A percentile compares a stretch with the other conserved stretches of the same genome.
phyloP scores from a whole-genome alignment of 495 filamentous ascomycete species.

The Penicillium subrubescens region DNA sequence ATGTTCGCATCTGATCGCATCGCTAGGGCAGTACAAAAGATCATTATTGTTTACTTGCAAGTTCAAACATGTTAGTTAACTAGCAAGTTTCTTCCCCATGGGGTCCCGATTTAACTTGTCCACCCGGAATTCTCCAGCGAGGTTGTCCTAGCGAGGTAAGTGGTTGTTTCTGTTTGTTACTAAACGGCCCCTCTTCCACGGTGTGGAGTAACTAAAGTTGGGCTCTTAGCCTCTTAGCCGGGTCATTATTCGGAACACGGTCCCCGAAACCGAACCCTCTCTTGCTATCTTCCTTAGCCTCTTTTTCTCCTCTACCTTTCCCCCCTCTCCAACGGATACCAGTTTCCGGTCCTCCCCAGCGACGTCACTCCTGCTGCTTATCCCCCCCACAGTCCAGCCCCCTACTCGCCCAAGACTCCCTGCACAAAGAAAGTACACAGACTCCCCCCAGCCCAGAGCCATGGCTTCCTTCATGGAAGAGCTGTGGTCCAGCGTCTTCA shows the following conservation, averaged over 20 bases:
- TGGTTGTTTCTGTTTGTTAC: not conserved
- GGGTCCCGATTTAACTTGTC: conserved; percentile 1
- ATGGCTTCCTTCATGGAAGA: conserved; percentile 84
- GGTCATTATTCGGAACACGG: conserved; percentile 10
- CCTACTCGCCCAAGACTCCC: not conserved
- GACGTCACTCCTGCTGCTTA: conserved; percentile 18
- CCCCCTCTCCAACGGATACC: conserved; percentile 20
- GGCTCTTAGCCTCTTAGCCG: not conserved
- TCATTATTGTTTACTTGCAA: not conserved
- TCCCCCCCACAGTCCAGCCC: conserved; percentile 2
- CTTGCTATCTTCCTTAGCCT: not conserved
- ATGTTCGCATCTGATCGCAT: conserved; percentile 6
- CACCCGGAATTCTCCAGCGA: conserved; percentile 1
- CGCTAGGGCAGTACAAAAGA: not conserved
- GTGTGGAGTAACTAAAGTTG: not conserved
- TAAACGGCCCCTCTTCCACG: not conserved
- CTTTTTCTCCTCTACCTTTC: not conserved
- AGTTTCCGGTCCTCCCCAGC: conserved; percentile 21
- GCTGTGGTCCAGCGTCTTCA: conserved; percentile 91
- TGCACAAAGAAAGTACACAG: conserved; percentile 2
- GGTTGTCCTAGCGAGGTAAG: not conserved
- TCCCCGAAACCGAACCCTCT: not conserved
- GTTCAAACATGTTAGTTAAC: not conserved
- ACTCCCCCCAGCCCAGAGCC: conserved; percentile 11
- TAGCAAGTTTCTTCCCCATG: conserved; percentile 8